phyloP scores from a whole-genome alignment of 495 filamentous ascomycete species.

The Neurospora tetraspora region DNA sequence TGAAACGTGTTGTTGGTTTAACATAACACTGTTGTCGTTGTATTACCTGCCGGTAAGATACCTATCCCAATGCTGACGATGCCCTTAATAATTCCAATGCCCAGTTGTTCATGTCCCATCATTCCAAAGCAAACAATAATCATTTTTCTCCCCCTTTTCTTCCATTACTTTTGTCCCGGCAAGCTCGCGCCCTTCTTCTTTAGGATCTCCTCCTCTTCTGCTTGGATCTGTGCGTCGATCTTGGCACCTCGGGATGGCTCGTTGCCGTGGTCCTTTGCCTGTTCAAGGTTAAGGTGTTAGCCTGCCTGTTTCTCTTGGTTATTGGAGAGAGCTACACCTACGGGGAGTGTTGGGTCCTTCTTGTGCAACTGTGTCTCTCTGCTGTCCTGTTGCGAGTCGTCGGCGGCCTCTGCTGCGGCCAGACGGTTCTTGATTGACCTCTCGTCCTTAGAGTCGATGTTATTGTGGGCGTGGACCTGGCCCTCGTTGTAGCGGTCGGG shows the following conservation, averaged over 20 bases:
- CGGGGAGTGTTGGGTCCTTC: slow-evolving; percentile 58
- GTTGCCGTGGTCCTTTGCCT: slow-evolving; percentile 66
- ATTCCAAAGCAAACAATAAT: not conserved
- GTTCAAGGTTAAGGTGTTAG: slow-evolving; percentile 1
- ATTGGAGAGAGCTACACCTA: slow-evolving; percentile 27
- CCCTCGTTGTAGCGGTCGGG: slow-evolving; percentile 56
- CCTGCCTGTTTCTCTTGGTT: not conserved
- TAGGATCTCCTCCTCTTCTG: slow-evolving; percentile 57
- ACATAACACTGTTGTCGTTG: not conserved
- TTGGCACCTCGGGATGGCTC: slow-evolving; percentile 60
- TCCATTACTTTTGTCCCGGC: slow-evolving; percentile 9
- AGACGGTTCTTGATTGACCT: slow-evolving; percentile 72
- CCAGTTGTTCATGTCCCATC: not conserved
- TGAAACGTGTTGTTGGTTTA: not conserved
- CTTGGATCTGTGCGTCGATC: slow-evolving; percentile 59
- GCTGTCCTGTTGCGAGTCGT: slow-evolving; percentile 24
- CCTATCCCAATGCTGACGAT: not conserved
- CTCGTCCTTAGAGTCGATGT: slow-evolving; percentile 71
- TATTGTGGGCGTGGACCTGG: slow-evolving; percentile 50
- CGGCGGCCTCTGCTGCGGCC: slow-evolving; percentile 44
- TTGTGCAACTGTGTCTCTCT: slow-evolving; percentile 48
- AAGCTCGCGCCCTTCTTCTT: slow-evolving; percentile 46
- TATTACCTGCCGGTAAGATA: not conserved
- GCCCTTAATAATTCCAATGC: not conserved
- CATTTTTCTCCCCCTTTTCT: not conserved